Percentiles rank a stretch among this genome's conserved stretches.
Evolutionary conservation across 1,284 basidiomycete species (phyloP).

Genomic region (Tetrapyrgos nigripes): DNA sequence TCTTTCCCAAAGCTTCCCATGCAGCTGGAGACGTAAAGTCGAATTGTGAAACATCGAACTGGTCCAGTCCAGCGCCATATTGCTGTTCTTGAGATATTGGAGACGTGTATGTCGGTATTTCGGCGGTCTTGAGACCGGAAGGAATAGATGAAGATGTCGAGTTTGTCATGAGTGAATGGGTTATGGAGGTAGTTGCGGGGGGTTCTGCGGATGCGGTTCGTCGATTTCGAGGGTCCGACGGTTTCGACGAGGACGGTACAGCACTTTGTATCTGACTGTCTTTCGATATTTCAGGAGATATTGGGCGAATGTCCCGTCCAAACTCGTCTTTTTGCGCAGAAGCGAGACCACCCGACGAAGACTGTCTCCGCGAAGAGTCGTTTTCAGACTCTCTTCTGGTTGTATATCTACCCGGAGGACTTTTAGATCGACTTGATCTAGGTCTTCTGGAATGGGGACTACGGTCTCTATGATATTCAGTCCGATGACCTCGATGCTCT

Average conservation of each 20-base stretch:
- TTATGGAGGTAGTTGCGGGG: neutral
- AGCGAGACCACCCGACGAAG: conserved; percentile 32
- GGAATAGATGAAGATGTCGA: neutral
- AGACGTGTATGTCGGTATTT: neutral
- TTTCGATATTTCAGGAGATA: conserved; percentile 44
- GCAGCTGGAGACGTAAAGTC: conserved; percentile 71
- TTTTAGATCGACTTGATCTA: conserved; percentile 71
- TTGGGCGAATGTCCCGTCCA: conserved; percentile 74
- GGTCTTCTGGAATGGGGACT: conserved; percentile 48
- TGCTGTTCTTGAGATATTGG: conserved; percentile 22
- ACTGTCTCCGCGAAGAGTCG: conserved; percentile 61
- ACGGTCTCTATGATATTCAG: conserved; percentile 45
- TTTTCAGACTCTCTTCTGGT: conserved; percentile 52
- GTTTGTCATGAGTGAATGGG: no score
- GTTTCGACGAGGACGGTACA: no score
- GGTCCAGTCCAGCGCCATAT: conserved; percentile 54
- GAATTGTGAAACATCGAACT: conserved; percentile 72
- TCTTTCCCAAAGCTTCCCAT: conserved; percentile 77
- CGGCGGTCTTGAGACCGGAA: neutral
- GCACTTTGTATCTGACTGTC: conserved; percentile 1
- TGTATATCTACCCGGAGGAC: conserved; percentile 63
- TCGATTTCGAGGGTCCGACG: no score
- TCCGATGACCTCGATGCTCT: conserved; percentile 46
- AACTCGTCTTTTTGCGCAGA: conserved; percentile 74
- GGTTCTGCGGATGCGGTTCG: neutral